Base-by-base conservation (phyloP, 2,329 filamentous ascomycete species). In the Myotisia sp. region DNA sequence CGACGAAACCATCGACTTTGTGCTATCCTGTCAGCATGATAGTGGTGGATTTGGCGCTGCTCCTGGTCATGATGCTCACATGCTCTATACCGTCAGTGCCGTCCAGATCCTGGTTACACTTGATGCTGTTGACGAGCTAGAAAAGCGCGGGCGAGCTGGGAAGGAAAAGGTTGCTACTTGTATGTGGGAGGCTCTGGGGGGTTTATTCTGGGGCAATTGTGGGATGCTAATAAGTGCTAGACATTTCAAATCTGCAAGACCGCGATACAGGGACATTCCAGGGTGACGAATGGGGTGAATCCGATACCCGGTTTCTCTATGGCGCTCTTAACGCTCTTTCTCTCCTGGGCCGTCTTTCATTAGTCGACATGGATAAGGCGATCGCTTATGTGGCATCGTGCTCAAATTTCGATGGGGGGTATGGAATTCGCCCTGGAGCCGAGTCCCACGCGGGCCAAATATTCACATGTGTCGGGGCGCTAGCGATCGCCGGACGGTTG, bases 361-460 rank as follows among this genome's bases (percentile, higher is more conserved):
- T 86, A 2, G 71, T 92, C 41, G 71, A 98, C 50, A 69, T 94
- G 4, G 65, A 79, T 38, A 82, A 79, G 52, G 86, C 86, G 0
- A 79, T 92, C 6, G 62, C 71, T 4, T 76, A 94, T 52, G 67
- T 98, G 38, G 71, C 75, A 38, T 71, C 77, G 4, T 98, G 90
- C 55, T 76, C 77, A 47, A 98, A 98, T 56, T 83, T 92, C 45
- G 90, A 98, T 54, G 90, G 90, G 24, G 90, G 83, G 12, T 98
- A 92, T 56, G 90, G 90, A 10, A 78, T 86, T 26, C 74, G 73
- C 26, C 90, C 90, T 1, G 86, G 86, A 6, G 85, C 85, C 12
- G 90, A 98, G 59, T 92, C 86, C 17, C 90, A 98, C 56, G 77
- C 87, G 0, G 90, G 86, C 9, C 90, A 98, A 59, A 84, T 95